These are phyloP conservation scores for Kuraishia molischiana DNA, from an alignment of 805 yeast species.

Conservation along the genomic window DNA sequence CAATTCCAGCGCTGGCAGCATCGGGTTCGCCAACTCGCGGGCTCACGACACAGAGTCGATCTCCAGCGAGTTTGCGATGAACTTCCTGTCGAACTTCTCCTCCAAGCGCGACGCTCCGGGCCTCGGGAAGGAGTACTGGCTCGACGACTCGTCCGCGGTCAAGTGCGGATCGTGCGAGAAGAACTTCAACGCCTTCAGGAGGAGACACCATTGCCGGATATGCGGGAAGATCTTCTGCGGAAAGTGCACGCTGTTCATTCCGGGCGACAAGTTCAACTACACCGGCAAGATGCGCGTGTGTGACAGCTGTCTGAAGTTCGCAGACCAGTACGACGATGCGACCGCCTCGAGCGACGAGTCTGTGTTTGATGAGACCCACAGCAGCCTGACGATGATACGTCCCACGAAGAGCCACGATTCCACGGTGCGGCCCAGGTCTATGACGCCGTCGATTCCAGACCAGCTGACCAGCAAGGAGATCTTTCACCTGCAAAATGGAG, in stretches of 20 bases:
- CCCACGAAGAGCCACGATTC: slow-evolving; percentile 1
- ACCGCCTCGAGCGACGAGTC: slow-evolving; percentile 59
- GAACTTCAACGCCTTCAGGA: slow-evolving; percentile 72
- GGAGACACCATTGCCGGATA: slow-evolving; percentile 91
- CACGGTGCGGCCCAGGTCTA: neutral
- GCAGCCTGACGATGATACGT: slow-evolving; percentile 1
- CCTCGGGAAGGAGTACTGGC: slow-evolving; percentile 80
- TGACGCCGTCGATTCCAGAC: neutral
- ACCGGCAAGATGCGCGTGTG: slow-evolving; percentile 72
- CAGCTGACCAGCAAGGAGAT: slow-evolving; percentile 1
- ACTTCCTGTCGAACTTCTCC: slow-evolving; percentile 3
- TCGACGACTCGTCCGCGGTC: slow-evolving; percentile 87
- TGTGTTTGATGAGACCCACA: slow-evolving; percentile 23
- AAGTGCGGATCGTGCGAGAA: slow-evolving; percentile 81
- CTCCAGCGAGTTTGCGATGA: slow-evolving; percentile 2
- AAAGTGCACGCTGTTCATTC: slow-evolving; percentile 62
- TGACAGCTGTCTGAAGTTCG: slow-evolving; percentile 52
- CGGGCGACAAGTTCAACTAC: slow-evolving; percentile 55
- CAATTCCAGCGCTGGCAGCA: neutral
- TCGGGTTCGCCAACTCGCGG: neutral
- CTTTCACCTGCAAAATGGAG: no score
- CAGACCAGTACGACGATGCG: slow-evolving; percentile 56
- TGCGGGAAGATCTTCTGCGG: slow-evolving; percentile 95
- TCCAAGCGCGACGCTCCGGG: slow-evolving; percentile 24
- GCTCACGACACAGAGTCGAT: slow-evolving; percentile 3